Evolutionary conservation across 2,329 filamentous ascomycete genomes (phyloP).

Genomic region (Fusarium sp.): DNA sequence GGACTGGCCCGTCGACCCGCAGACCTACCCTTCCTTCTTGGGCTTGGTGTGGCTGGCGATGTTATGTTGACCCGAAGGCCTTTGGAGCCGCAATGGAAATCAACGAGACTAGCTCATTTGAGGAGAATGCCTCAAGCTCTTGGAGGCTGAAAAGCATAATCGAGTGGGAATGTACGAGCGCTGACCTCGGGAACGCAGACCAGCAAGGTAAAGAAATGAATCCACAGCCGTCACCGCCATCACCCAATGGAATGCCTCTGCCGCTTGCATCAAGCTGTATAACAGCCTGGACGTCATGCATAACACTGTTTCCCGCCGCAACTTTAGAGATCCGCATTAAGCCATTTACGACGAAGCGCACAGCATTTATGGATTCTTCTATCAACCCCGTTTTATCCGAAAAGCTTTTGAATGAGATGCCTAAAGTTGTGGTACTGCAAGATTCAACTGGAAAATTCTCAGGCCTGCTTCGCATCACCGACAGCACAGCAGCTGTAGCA

Average conservation of each 20-base stretch:
- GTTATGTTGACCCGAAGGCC: neutral
- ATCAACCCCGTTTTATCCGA: neutral
- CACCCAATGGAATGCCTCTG: neutral
- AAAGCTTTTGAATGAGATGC: neutral
- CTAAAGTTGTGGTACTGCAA: neutral
- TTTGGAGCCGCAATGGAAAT: neutral
- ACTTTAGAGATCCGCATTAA: neutral
- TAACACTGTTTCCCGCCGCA: neutral
- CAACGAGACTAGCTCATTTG: neutral
- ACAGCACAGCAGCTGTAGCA: neutral
- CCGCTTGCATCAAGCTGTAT: neutral
- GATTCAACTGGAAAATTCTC: neutral
- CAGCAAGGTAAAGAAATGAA: neutral
- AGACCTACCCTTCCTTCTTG: neutral
- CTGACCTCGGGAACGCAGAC: neutral
- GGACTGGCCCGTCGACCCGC: neutral
- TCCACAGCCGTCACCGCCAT: neutral
- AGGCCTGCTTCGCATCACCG: neutral
- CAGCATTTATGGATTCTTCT: neutral
- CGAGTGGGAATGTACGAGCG: neutral
- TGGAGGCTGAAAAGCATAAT: neutral
- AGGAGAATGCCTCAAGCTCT: neutral
- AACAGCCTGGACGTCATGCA: neutral
- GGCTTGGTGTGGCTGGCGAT: neutral
- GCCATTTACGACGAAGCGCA: neutral